Conservation (phyloP, 2,329 filamentous ascomycete genomes). For the Apiospora malaysiana region DNA sequence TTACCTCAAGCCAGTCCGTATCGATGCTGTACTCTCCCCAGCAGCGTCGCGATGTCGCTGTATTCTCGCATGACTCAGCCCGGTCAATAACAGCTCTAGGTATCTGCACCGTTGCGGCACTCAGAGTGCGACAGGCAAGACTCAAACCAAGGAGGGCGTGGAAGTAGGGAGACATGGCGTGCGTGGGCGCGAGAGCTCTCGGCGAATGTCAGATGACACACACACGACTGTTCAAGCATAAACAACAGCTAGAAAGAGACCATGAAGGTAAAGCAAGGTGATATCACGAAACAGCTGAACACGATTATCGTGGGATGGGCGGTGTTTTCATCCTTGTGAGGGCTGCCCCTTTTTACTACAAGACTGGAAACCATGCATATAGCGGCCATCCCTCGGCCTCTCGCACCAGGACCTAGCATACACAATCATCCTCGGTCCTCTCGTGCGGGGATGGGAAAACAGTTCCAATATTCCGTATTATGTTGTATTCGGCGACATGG, state of each 20-base stretch:
- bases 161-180: background rate
- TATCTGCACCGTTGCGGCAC: background rate
- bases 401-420: background rate
- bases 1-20: constrained; percentile 50
- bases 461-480: no score
- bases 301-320: background rate
- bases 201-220: background rate
- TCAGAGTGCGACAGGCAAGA: background rate
- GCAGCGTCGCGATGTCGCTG: constrained; percentile 40
- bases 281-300: background rate
- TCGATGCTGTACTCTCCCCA: constrained; percentile 57
- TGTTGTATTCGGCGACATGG: background rate
- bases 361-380: background rate
- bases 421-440: background rate
- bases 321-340: background rate
- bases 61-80: constrained; percentile 31
- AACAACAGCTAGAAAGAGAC: background rate
- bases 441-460: background rate
- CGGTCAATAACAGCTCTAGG: no score
- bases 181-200: no score
- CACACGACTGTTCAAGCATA: background rate
- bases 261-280: background rate
- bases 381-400: background rate
- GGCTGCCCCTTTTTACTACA: background rate
- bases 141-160: background rate